Conservation (phyloP, 306 rosid species). For the Luffa acutangula region DNA sequence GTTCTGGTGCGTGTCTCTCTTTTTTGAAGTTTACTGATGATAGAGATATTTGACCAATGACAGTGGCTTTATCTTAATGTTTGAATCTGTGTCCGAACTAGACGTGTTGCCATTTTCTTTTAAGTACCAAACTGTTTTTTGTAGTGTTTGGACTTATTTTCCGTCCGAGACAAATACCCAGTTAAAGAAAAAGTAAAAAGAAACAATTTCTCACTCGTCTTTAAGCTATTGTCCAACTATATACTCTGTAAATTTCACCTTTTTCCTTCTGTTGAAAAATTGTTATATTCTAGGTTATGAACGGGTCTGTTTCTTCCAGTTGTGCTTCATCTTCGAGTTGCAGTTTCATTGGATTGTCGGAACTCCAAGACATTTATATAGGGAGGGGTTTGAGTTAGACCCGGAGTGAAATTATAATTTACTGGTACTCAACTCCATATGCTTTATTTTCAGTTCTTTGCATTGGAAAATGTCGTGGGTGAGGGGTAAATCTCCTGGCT, state of each 20-base stretch:
- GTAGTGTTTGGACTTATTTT: background rate
- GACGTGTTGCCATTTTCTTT: background rate
- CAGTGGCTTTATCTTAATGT: background rate
- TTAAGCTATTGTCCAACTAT: background rate
- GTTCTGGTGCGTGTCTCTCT: background rate
- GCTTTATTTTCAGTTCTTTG: constrained; percentile 1
- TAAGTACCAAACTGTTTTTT: background rate
- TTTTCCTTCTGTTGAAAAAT: background rate
- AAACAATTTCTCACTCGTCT: background rate
- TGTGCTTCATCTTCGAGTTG: background rate
- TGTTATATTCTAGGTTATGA: background rate
- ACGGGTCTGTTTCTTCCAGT: background rate
- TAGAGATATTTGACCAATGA: background rate
- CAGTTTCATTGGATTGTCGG: background rate
- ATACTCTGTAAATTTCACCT: background rate
- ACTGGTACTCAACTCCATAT: constrained; percentile 5
- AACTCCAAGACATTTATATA: background rate
- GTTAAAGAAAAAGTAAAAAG: background rate
- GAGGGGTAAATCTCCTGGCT: constrained; percentile 54
- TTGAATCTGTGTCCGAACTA: background rate
- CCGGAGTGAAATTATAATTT: background rate
- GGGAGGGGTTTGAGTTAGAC: constrained; percentile 1
- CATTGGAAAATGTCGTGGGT: constrained; percentile 38
- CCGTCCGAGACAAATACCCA: background rate
- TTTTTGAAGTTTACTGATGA: background rate